Evolutionary conservation across 495 filamentous ascomycete species (phyloP), one percentile per base, ranked within the genome.

Genomic region (Aspergillus olivimuriae): DNA sequence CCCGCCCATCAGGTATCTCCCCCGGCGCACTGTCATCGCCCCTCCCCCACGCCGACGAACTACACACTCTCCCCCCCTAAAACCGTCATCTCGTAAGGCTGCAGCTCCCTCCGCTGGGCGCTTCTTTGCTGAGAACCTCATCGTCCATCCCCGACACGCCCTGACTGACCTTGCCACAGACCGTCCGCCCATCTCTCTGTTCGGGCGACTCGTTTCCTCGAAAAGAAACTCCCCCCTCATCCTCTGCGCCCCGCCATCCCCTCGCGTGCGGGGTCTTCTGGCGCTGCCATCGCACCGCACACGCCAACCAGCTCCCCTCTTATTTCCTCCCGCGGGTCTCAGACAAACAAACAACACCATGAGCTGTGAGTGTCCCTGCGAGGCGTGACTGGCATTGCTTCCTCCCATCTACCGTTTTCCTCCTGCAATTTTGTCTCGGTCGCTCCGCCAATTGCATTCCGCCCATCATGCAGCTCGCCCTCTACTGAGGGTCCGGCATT

Each of bases 281-380:
- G 40, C 44, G 44, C 46, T 50, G 39, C 40, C 36, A 58, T 43
- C 51, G 48, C 55, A 48, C 51, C 53, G 46, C 52, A 52, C 41
- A 50, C 32, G n/a, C n/a, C n/a, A n/a, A n/a, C n/a, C n/a, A n/a
- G n/a, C n/a, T n/a, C n/a, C n/a, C n/a, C n/a, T n/a, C n/a, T n/a
- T n/a, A 28, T 11, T 28, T 5, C 24, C 11, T 28, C 5, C 5
- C 11, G 5, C 24, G 24, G 6, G 11, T 28, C 11, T 6, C 6
- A 28, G 11, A 6, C 24, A 5, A 28, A 5, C 24, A 28, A 6
- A 6, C 11, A 55, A 34, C 60, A 65, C 51, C 47, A 73, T 73
- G 70, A 72, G 66, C 57, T 72, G 70, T 73, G 49, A 69, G 69
- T 73, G 40, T 42, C 51, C 14, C 34, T 31, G n/a, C n/a, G n/a